Conservation (phyloP, 371 early-diverging fungal species). For the Rhizomucor miehei region DNA sequence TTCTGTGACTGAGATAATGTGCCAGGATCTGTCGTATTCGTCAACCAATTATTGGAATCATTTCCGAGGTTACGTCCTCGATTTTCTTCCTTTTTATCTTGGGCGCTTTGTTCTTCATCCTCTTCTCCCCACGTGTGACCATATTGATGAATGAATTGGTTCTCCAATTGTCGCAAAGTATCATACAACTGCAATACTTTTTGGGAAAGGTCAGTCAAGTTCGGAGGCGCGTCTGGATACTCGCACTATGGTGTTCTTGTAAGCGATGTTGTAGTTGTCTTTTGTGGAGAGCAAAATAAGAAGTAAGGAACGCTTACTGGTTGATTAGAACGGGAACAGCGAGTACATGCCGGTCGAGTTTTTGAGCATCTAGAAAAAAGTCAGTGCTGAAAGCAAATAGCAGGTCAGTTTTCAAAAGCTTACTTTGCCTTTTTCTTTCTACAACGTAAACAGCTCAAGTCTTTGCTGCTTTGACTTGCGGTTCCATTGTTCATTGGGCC, state of each 20-base stretch:
- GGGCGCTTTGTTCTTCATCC: slow-evolving; percentile 8
- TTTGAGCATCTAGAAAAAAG: slow-evolving; percentile 39
- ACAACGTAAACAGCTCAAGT: slow-evolving; percentile 46
- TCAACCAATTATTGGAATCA: too few species aligned
- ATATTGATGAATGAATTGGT: slow-evolving; percentile 38
- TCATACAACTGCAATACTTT: slow-evolving; percentile 45
- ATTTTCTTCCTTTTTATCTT: not conserved
- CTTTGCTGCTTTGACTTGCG: slow-evolving; percentile 18
- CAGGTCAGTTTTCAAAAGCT: not conserved
- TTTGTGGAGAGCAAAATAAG: not conserved
- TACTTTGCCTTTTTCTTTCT: slow-evolving; percentile 57
- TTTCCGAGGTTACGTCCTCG: too few species aligned
- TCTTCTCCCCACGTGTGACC: slow-evolving; percentile 9
- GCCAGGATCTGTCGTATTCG: too few species aligned
- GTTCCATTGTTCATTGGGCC: not conserved
- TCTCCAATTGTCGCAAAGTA: slow-evolving; percentile 36
- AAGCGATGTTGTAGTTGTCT: not conserved
- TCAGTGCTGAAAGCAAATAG: not conserved
- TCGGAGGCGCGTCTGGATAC: slow-evolving; percentile 52
- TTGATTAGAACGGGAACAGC: slow-evolving; percentile 49
- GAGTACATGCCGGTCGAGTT: slow-evolving; percentile 47
- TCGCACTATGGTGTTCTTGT: slow-evolving; percentile 31
- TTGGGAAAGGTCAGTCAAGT: slow-evolving; percentile 42
- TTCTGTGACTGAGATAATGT: too few species aligned
- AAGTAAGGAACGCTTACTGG: slow-evolving; percentile 21